phyloP scores from a whole-genome alignment of 768 basidiomycete species.

The Lactarius psammicola region DNA sequence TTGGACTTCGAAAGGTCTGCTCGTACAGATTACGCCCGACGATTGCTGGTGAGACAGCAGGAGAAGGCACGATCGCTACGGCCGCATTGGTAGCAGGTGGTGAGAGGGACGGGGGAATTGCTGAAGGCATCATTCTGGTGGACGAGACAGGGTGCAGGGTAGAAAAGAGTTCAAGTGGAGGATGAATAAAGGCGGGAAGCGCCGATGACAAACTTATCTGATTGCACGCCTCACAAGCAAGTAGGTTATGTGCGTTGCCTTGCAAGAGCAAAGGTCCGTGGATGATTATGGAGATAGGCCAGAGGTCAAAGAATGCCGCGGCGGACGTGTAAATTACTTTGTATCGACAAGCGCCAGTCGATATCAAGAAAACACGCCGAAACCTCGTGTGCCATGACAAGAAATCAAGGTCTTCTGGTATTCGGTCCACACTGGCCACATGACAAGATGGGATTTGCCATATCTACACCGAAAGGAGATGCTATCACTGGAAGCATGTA shows the following conservation, averaged over 20 bases:
- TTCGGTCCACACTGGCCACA: constrained; percentile 12
- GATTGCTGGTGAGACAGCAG: constrained; percentile 27
- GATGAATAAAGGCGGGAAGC: not conserved
- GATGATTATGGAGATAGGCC: constrained; percentile 4
- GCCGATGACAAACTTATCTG: constrained; percentile 26
- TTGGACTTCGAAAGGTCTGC: constrained; percentile 42
- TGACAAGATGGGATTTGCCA: constrained; percentile 3
- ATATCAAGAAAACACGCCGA: constrained; percentile 22
- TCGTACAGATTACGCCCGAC: constrained; percentile 23
- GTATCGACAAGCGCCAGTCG: constrained; percentile 7
- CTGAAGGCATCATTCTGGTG: constrained; percentile 27
- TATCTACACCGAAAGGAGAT: constrained; percentile 4
- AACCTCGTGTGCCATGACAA: constrained; percentile 18
- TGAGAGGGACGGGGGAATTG: constrained; percentile 13
- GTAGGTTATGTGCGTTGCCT: not conserved
- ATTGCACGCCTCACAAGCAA: constrained; percentile 1
- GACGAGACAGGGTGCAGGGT: constrained; percentile 15
- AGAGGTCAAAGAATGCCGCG: not conserved
- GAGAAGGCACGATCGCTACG: constrained; percentile 23
- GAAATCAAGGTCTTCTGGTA: not conserved
- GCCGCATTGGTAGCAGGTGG: not conserved
- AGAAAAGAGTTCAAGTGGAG: constrained; percentile 9
- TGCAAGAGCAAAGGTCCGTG: constrained; percentile 3
- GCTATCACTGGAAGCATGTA: not conserved
- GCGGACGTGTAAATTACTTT: not conserved